These are phyloP conservation scores for Colletotrichum tabaci DNA, from an alignment of 2,329 filamentous ascomycete genomes.

Conservation along the genomic window DNA sequence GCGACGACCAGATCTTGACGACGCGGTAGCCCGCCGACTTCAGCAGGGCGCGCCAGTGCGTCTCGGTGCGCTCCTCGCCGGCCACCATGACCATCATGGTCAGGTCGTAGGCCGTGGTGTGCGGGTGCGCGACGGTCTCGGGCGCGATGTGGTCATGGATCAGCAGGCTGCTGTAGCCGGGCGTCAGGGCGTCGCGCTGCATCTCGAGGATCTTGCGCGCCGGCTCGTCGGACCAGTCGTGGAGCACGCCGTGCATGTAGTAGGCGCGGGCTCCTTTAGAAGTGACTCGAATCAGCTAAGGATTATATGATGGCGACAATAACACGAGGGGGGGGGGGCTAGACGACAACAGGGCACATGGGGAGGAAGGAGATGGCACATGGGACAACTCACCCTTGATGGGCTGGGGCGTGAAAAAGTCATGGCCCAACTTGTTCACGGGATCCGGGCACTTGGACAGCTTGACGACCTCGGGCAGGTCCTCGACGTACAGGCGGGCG, in stretches of 20 bases:
- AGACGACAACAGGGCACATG: too few relatives aligned
- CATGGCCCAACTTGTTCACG: conserved; percentile 50
- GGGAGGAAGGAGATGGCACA: neutral
- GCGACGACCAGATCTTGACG: neutral
- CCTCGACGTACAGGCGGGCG: conserved; percentile 48
- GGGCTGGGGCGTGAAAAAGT: conserved; percentile 47
- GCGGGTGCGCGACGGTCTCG: conserved; percentile 31
- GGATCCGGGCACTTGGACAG: conserved; percentile 44
- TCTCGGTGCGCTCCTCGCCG: conserved; percentile 43
- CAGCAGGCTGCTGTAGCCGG: conserved; percentile 50
- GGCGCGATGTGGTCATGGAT: conserved; percentile 50
- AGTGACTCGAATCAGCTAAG: neutral
- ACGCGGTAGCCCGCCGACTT: conserved; percentile 37
- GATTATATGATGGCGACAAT: too few relatives aligned
- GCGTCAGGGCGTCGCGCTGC: conserved; percentile 42
- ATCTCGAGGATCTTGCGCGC: conserved; percentile 41
- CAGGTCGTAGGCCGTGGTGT: conserved; percentile 44
- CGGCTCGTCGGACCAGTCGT: conserved; percentile 45
- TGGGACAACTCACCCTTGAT: conserved; percentile 22
- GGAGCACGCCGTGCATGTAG: conserved; percentile 45
- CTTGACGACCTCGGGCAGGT: conserved; percentile 45
- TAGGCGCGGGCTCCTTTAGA: conserved; percentile 44
- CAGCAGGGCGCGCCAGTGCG: conserved; percentile 43
- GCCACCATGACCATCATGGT: conserved; percentile 45
- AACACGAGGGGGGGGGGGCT: too few relatives aligned